Conservation (phyloP, 176 grass and related monocot species). For the Microstegium vimineum region DNA sequence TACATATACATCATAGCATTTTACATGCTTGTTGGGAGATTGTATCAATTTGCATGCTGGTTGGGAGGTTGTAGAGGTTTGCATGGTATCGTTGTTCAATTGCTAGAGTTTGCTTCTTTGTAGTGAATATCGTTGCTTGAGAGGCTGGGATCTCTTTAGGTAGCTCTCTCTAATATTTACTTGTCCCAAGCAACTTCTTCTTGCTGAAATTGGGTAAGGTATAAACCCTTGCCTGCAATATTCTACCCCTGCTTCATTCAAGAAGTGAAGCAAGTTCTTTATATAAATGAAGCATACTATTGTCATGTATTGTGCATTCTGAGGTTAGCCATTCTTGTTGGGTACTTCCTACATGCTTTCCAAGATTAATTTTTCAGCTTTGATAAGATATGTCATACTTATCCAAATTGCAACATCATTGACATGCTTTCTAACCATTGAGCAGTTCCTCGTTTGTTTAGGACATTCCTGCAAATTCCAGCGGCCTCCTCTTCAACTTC, state of each 20-base stretch:
- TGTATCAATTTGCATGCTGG: not conserved
- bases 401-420: slow-evolving; percentile 2
- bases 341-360: slow-evolving; percentile 29
- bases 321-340: slow-evolving; percentile 39
- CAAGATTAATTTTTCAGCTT: slow-evolving; percentile 10
- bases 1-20: not conserved
- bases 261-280: slow-evolving; percentile 23
- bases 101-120: slow-evolving; percentile 37
- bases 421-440: slow-evolving; percentile 45
- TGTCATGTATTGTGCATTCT: slow-evolving; percentile 26
- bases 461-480: slow-evolving; percentile 37
- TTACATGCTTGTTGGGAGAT: not conserved
- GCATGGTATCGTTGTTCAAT: not conserved
- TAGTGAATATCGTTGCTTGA: slow-evolving; percentile 6
- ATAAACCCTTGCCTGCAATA: slow-evolving; percentile 31
- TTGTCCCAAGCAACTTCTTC: slow-evolving; percentile 36
- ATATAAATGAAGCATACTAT: slow-evolving; percentile 41
- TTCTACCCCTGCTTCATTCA: slow-evolving; percentile 24
- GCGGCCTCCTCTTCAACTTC: slow-evolving; percentile 22
- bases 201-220: slow-evolving; percentile 46
- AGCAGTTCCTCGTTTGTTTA: slow-evolving; percentile 58
- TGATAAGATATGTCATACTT: not conserved
- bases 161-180: slow-evolving; percentile 18
- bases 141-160: slow-evolving; percentile 30
- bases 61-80: not conserved